Evolutionary conservation across 768 basidiomycete species (phyloP).

Genomic region (Lactarius akahatsu): DNA sequence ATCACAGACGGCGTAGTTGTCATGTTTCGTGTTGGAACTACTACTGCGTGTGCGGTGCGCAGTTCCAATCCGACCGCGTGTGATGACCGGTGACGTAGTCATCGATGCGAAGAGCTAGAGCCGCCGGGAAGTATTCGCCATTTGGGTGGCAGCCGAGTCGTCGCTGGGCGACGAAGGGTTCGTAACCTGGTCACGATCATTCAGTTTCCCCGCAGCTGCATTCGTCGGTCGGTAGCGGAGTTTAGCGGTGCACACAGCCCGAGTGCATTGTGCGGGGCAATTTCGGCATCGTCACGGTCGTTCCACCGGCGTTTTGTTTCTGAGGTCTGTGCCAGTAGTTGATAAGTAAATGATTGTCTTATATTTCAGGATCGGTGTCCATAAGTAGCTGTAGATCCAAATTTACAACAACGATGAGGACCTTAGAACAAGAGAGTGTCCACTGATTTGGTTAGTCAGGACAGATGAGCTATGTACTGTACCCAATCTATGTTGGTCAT

Average conservation of each 20-base stretch:
- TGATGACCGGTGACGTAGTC: background rate
- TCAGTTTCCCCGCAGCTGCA: background rate
- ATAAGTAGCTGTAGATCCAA: background rate
- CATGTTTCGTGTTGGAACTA: background rate
- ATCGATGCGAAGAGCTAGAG: background rate
- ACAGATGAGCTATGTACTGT: background rate
- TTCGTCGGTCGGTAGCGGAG: background rate
- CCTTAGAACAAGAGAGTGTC: background rate
- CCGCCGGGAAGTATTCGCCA: background rate
- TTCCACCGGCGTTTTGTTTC: background rate
- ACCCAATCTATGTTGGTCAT: constrained; percentile 1
- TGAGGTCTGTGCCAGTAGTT: background rate
- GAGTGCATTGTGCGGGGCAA: background rate
- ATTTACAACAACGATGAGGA: background rate
- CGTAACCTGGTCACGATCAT: background rate
- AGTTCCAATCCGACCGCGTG: background rate
- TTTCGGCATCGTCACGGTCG: background rate
- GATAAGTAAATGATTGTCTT: background rate
- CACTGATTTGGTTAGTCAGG: background rate
- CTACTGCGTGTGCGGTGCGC: background rate
- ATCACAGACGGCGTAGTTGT: too few species aligned
- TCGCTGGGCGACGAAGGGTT: background rate
- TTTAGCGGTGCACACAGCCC: background rate
- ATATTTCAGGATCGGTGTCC: background rate
- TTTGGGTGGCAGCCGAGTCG: background rate